These are phyloP conservation scores for Amborella trichopoda DNA, from an alignment of 164 flowering plant species.

Conservation along the genomic window DNA sequence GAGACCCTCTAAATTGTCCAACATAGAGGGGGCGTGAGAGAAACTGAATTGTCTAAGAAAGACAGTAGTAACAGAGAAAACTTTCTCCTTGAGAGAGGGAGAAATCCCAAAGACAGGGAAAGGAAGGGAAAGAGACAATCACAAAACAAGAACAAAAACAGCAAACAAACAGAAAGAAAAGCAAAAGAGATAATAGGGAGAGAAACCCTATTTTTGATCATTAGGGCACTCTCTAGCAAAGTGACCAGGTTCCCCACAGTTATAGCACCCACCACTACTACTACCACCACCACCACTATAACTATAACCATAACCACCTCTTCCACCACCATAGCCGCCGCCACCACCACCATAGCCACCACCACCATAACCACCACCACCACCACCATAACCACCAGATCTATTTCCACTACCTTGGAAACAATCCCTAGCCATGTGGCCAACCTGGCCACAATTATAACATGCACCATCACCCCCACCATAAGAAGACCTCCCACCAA, in stretches of 20 bases:
- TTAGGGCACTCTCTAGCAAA: constrained; percentile 9
- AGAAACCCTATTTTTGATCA: not conserved
- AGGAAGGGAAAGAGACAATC: no score
- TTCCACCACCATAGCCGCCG: not conserved
- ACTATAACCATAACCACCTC: not conserved
- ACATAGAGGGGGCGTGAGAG: no score
- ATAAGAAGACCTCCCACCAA: no score
- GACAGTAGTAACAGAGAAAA: no score
- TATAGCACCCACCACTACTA: constrained; percentile 4
- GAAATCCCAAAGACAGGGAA: no score
- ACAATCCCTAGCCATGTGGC: constrained; percentile 36
- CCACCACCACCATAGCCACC: not conserved
- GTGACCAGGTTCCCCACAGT: constrained; percentile 9
- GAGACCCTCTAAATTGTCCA: no score
- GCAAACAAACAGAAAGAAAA: no score
- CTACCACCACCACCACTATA: constrained; percentile 1
- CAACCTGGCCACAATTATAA: constrained; percentile 11
- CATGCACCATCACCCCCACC: constrained; percentile 12
- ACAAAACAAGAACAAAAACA: no score
- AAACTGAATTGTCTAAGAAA: no score
- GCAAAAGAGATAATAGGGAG: no score
- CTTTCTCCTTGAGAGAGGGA: no score
- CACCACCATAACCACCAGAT: not conserved
- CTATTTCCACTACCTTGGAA: constrained; percentile 7
- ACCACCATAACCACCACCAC: not conserved